These are phyloP conservation scores for Melanogaster broomeanus DNA, from an alignment of 768 basidiomycete genomes.

Conservation along the genomic window DNA sequence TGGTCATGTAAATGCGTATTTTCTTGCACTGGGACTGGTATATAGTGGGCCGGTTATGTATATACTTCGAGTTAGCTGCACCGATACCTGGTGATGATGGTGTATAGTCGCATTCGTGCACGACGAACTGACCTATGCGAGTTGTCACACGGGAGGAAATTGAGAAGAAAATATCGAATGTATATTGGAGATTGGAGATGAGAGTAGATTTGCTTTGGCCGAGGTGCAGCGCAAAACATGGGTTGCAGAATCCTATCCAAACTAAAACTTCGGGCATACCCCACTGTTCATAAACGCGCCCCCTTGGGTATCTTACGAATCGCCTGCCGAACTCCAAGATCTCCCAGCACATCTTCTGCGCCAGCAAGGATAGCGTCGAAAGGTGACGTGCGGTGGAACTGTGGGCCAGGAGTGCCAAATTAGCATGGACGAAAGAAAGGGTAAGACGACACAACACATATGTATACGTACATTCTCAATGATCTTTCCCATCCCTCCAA, in stretches of 20 bases:
- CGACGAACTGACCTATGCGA: too few species aligned
- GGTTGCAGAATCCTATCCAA: neutral
- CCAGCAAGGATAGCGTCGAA: slow-evolving; percentile 87
- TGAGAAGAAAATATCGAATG: too few species aligned
- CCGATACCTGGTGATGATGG: too few species aligned
- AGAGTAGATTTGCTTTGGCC: too few species aligned
- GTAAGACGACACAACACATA: neutral
- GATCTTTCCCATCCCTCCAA: slow-evolving; percentile 82
- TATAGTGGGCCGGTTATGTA: too few species aligned
- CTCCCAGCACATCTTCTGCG: slow-evolving; percentile 72
- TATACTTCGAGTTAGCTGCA: too few species aligned
- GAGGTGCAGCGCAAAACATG: too few species aligned
- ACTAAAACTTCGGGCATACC: neutral
- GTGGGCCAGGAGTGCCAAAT: neutral
- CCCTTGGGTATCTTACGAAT: slow-evolving; percentile 67
- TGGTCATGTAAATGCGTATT: too few species aligned
- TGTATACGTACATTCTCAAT: slow-evolving; percentile 69
- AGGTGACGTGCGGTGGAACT: slow-evolving; percentile 83
- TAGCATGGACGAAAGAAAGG: neutral
- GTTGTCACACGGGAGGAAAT: too few species aligned
- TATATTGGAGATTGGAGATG: too few species aligned
- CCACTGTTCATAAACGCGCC: slow-evolving; percentile 38
- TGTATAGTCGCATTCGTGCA: too few species aligned
- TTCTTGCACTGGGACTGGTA: too few species aligned
- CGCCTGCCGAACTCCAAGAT: slow-evolving; percentile 73